These are phyloP conservation scores for Ettlia oleoabundans DNA, from an alignment of 139 green algal genomes.

Conservation along the genomic window DNA sequence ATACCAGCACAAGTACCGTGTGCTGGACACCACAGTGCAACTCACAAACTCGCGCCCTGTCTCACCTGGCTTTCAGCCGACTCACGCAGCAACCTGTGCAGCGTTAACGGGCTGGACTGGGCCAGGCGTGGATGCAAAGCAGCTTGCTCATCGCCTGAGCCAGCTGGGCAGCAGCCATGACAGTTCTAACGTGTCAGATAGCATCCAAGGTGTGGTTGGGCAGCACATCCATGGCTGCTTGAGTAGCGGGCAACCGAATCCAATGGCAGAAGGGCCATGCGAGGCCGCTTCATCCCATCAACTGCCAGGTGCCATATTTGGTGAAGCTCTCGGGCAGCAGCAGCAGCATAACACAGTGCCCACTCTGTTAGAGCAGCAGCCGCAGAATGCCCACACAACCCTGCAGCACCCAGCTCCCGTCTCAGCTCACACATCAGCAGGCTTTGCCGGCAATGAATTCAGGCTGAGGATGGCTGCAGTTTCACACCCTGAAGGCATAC, in stretches of 20 bases:
- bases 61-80: not conserved
- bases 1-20: conserved; percentile 44
- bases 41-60: not conserved
- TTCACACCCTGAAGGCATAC: too few relatives aligned
- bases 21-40: conserved; percentile 20
- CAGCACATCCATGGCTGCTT: too few relatives aligned
- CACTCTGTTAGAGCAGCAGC: too few relatives aligned
- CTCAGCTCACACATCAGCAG: not conserved
- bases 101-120: too few relatives aligned
- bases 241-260: not conserved
- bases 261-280: not conserved
- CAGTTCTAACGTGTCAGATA: not conserved
- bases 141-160: not conserved
- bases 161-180: not conserved
- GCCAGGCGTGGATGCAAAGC: too few relatives aligned
- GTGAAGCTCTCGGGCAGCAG: too few relatives aligned
- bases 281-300: too few relatives aligned
- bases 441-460: not conserved
- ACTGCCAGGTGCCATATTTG: too few relatives aligned
- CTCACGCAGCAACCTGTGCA: not conserved
- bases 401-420: too few relatives aligned
- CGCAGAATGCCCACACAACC: too few relatives aligned
- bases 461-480: too few relatives aligned
- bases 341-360: too few relatives aligned
- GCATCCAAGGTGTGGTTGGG: not conserved